These are phyloP conservation scores for Colletotrichum lupini DNA, from an alignment of 2,329 filamentous ascomycete genomes.

Conservation along the genomic window DNA sequence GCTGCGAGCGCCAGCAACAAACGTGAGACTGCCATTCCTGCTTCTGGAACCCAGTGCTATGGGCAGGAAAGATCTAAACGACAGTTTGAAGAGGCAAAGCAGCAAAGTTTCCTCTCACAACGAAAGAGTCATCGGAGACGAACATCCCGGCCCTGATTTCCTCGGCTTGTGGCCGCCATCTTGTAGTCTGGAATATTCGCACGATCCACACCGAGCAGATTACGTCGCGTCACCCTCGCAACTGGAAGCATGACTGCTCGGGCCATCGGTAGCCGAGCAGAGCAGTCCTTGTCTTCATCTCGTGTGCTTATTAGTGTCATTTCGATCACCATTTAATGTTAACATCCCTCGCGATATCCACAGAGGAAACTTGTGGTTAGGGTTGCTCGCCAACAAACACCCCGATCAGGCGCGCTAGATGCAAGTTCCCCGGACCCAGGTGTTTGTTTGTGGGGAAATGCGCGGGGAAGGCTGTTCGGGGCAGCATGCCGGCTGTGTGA, in stretches of 20 bases:
- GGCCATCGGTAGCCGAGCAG: not conserved
- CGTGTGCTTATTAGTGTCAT: not conserved
- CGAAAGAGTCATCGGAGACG: not conserved
- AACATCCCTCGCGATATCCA: not conserved
- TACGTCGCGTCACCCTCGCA: not conserved
- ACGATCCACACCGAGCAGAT: not conserved
- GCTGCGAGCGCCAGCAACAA: not conserved
- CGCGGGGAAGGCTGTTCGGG: not conserved
- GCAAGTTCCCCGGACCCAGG: not conserved
- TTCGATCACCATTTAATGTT: not conserved
- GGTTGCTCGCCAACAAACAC: not conserved
- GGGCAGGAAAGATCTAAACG: not conserved
- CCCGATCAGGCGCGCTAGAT: not conserved
- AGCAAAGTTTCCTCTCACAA: not conserved
- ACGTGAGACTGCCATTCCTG: not conserved
- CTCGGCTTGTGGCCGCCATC: not conserved
- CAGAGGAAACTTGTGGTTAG: not conserved
- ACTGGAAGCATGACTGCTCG: not conserved
- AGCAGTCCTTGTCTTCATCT: not conserved
- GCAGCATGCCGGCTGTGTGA: not conserved
- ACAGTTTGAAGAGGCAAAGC: not conserved
- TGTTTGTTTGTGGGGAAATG: constrained; percentile 9
- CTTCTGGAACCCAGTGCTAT: too few relatives aligned
- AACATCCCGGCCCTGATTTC: not conserved
- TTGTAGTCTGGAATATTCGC: not conserved